Conservation (phyloP, 345 rosid genomes). For the Microthlaspi erraticum region DNA sequence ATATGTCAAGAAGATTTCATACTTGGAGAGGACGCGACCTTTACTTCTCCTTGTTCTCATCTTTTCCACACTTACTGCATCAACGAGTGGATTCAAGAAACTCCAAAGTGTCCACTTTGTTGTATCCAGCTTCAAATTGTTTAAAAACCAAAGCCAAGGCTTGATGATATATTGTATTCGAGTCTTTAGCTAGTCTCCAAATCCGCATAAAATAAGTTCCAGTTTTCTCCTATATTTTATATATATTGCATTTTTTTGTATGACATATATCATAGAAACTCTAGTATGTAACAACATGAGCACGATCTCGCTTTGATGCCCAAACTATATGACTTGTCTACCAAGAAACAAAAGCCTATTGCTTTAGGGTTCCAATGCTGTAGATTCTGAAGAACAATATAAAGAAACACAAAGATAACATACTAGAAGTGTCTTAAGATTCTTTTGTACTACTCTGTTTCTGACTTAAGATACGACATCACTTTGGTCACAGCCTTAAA, state of each 20-base stretch:
- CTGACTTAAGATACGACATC: conserved; percentile 14
- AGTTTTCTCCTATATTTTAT: no score
- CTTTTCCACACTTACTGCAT: background rate
- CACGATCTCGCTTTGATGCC: conserved; percentile 51
- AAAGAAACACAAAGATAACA: background rate
- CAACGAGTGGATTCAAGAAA: background rate
- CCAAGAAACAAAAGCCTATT: conserved; percentile 52
- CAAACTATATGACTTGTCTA: conserved; percentile 51
- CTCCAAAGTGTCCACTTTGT: background rate
- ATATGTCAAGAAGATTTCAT: conserved; percentile 5
- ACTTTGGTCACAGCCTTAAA: no score
- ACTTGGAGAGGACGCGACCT: background rate
- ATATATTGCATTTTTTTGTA: no score
- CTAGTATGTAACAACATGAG: no score
- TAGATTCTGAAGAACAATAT: conserved; percentile 54
- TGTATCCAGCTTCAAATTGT: background rate
- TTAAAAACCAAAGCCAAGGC: background rate
- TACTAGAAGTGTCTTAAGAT: background rate
- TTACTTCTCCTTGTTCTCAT: conserved; percentile 14
- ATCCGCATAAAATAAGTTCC: no score
- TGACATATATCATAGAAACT: no score
- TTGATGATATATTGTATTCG: background rate
- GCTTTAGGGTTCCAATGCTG: conserved; percentile 63
- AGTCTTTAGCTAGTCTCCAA: background rate
- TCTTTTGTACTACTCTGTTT: conserved; percentile 28